Evolutionary conservation across 208 protist species (phyloP), one percentile per base, ranked within the genome.

Genomic region (Phytomonas sp.): DNA sequence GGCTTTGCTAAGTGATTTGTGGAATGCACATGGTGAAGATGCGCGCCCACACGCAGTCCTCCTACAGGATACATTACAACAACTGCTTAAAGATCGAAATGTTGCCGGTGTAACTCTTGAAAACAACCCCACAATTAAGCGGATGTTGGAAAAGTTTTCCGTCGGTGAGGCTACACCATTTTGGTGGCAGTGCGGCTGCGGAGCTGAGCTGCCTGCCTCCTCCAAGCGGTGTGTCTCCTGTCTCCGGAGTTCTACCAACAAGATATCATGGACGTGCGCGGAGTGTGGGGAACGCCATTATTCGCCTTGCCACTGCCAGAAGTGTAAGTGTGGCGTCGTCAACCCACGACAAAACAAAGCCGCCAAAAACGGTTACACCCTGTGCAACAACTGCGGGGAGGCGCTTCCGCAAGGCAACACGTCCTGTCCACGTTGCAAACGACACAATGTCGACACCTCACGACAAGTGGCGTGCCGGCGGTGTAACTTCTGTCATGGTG

Each of bases 111-210:
- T 94, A 15, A 70, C 78, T 23, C 65, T 94, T 15, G 43, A 70
- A 23, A 73, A 79, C 34, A 88, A 87, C 69, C 83, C 85, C 3
- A 43, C 59, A 26, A 79, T 94, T 33, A 78, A 81, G 17, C 78
- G 67, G 30, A 74, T 81, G 31, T 66, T 89, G 66, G 78, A 91
- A 37, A 60, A 74, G 40, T 90, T 90, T 70, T 29, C 73, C 17
- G 37, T 90, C 23, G 82, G 78, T 4, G 70, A 78, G 36, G 73
- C 76, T 0, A 8, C 66, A 5, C 32, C 64, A 23, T 94, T 91
- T 63, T 94, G 85, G 85, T 94, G 88, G 88, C 34, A 28, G 30
- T 94, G 88, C 71, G 85, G 88, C 8, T 94, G 88, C 69, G 88
- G 88, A 0, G 73, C 75, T 33, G 66, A 77, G 56, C 65, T 85